These are phyloP conservation scores for Ramicandelaber brevisporus DNA, from an alignment of 192 early-diverging fungal species.

Conservation along the genomic window DNA sequence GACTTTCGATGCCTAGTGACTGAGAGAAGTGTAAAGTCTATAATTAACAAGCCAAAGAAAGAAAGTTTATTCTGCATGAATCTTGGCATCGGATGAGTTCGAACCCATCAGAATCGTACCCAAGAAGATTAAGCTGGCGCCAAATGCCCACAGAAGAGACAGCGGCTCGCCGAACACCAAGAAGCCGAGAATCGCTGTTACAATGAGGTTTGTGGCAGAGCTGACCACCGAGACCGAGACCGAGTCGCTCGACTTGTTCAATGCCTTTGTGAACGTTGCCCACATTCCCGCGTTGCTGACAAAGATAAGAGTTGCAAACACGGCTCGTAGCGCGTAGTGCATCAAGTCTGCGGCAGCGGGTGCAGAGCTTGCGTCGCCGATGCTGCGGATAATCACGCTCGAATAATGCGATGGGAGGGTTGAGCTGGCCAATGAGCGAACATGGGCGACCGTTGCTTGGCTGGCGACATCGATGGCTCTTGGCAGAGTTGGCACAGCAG, in stretches of 20 bases:
- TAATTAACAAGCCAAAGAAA: no score
- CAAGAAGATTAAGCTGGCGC: conserved; percentile 32
- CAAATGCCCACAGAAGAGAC: conserved; percentile 45
- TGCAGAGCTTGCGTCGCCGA: not conserved
- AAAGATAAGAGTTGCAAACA: conserved; percentile 26
- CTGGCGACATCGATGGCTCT: conserved; percentile 3
- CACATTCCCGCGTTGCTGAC: conserved; percentile 48
- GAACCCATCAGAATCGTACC: conserved; percentile 35
- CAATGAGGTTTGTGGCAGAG: conserved; percentile 35
- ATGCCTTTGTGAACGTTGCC: conserved; percentile 42
- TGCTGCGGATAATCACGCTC: not conserved
- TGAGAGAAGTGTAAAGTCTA: no score
- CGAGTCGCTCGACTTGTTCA: conserved; percentile 33
- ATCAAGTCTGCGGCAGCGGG: conserved; percentile 1
- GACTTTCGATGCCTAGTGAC: no score
- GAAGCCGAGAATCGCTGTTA: conserved; percentile 34
- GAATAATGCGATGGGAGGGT: no score
- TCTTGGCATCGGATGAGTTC: no score
- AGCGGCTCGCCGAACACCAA: conserved; percentile 35
- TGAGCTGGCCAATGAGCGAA: not conserved
- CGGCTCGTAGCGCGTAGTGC: conserved; percentile 11
- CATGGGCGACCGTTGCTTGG: not conserved
- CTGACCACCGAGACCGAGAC: conserved; percentile 38
- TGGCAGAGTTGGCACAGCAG: conserved; percentile 7
- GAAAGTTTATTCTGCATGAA: no score